These are phyloP conservation scores for Gossypium aridum DNA, from an alignment of 441 rosid genomes.

Conservation along the genomic window DNA sequence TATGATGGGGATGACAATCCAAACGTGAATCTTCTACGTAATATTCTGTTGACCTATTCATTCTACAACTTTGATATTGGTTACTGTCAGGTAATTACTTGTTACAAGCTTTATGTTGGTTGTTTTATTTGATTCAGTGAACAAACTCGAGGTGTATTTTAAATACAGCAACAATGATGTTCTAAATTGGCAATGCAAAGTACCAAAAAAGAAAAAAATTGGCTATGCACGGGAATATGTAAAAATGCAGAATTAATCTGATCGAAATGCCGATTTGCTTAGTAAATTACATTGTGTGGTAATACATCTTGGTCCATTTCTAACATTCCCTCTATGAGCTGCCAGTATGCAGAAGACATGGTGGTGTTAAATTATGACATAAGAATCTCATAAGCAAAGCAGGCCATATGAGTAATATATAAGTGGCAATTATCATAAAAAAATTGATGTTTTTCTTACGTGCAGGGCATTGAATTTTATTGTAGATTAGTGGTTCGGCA, in stretches of 20 bases:
- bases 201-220: not conserved
- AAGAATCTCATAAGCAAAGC: not conserved
- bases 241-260: not conserved
- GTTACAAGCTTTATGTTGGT: not conserved
- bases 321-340: not conserved
- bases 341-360: not conserved
- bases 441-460: not conserved
- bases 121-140: not conserved
- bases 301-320: not conserved
- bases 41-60: constrained; percentile 89
- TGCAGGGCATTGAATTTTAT: not conserved
- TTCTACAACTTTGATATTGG: constrained; percentile 98
- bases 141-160: not conserved
- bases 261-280: not conserved
- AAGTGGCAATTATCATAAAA: not conserved
- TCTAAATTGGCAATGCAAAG: not conserved
- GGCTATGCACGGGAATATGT: not conserved
- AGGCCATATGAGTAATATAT: not conserved
- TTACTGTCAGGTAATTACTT: constrained; percentile 82
- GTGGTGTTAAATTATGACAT: not conserved
- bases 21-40: constrained; percentile 65
- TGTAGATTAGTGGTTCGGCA: not conserved
- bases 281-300: not conserved
- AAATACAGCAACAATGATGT: not conserved
- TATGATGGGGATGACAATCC: constrained; percentile 96